Evolutionary conservation across 2,329 filamentous ascomycete genomes (phyloP).

Genomic region (Botrytis sinoallii): DNA sequence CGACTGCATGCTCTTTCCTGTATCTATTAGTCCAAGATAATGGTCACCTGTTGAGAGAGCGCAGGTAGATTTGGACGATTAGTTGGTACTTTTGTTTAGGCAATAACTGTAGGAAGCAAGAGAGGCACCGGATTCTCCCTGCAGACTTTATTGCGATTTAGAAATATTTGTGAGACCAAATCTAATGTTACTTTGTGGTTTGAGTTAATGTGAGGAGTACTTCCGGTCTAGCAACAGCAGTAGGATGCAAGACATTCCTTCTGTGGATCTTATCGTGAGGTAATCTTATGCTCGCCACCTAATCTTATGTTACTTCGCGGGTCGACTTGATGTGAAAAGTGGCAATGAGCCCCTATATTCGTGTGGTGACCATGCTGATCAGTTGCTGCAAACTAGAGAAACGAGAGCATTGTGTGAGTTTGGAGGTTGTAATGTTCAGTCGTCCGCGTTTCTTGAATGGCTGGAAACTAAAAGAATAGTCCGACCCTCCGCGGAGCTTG

Average conservation of each 20-base stretch:
- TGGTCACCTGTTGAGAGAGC: neutral
- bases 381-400: neutral
- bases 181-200: neutral
- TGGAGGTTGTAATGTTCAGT: neutral
- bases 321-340: neutral
- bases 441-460: neutral
- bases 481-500: fast-evolving
- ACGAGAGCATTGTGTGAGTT: neutral
- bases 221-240: fast-evolving
- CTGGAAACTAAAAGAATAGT: neutral
- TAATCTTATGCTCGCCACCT: neutral
- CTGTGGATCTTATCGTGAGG: neutral
- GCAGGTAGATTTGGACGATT: neutral
- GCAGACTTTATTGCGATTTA: neutral
- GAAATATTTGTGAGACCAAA: neutral
- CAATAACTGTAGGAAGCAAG: neutral
- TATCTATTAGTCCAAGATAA: neutral
- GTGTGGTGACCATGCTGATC: neutral
- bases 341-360: neutral
- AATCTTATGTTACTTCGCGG: neutral
- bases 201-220: neutral
- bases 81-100: neutral
- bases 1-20: too few relatives aligned
- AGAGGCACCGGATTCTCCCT: fast-evolving
- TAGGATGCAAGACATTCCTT: neutral